These are phyloP conservation scores for Lotus japonicus DNA, from an alignment of 306 rosid genomes.

Conservation along the genomic window DNA sequence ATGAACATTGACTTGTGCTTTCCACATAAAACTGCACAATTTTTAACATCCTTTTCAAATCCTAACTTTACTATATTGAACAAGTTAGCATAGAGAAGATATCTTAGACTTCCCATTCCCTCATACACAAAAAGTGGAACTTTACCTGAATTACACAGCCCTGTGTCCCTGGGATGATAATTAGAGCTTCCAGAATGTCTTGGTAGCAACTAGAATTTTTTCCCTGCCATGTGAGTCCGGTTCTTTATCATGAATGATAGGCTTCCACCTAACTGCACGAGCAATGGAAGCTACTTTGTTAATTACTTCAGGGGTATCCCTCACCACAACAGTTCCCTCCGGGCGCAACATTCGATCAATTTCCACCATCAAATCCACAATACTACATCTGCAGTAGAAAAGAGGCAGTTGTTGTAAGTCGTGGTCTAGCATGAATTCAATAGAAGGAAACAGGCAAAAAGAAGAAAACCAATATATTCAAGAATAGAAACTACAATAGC, in stretches of 20 bases:
- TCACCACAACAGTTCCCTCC: constrained; percentile 67
- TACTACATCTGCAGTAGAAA: constrained; percentile 54
- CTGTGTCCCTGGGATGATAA: constrained; percentile 32
- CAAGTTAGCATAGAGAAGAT: constrained; percentile 33
- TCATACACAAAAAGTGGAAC: constrained; percentile 12
- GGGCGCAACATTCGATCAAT: constrained; percentile 91
- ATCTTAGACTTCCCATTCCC: constrained; percentile 5
- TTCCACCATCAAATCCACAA: constrained; percentile 90
- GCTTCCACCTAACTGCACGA: constrained; percentile 58
- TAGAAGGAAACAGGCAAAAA: not conserved
- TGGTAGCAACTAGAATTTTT: constrained; percentile 64
- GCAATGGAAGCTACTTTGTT: constrained; percentile 65
- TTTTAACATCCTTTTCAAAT: constrained; percentile 22
- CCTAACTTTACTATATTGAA: constrained; percentile 28
- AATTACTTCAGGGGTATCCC: constrained; percentile 72
- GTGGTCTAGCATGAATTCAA: not conserved
- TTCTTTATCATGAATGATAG: constrained; percentile 57
- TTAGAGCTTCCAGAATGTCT: constrained; percentile 63
- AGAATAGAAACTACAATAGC: too few species aligned
- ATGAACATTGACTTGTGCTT: constrained; percentile 23
- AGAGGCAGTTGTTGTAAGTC: not conserved
- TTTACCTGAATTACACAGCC: constrained; percentile 37
- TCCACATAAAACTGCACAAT: constrained; percentile 32
- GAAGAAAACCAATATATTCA: too few species aligned
- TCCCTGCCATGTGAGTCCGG: constrained; percentile 69